Conservation (phyloP, 192 early-diverging fungal genomes). For the Chytriomyces sp. region DNA sequence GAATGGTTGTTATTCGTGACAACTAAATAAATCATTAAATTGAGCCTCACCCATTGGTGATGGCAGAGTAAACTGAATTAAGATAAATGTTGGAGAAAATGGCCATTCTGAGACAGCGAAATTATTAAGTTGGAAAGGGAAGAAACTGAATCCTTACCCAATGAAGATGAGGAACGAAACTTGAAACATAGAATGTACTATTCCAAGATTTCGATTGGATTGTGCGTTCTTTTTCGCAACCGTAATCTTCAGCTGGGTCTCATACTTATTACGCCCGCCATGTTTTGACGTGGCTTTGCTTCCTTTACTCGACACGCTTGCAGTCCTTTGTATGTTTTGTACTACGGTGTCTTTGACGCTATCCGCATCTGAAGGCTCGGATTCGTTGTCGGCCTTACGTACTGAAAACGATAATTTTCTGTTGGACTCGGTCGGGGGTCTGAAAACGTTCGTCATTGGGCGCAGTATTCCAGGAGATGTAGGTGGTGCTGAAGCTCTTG, state of each 20-base stretch:
- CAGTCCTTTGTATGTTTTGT: no score
- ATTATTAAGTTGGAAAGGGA: no score
- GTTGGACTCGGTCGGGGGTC: no score
- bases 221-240: slow-evolving; percentile 4
- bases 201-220: not conserved
- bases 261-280: slow-evolving; percentile 20
- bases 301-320: no score
- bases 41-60: not conserved
- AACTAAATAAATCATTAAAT: not conserved
- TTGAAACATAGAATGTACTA: slow-evolving; percentile 12
- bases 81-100: not conserved
- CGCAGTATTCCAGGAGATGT: no score
- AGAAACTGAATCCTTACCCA: not conserved
- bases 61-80: not conserved
- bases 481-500: no score
- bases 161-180: not conserved
- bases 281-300: no score
- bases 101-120: not conserved
- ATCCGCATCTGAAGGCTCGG: no score
- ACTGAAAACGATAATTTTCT: no score
- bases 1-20: not conserved
- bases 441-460: no score
- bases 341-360: no score
- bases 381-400: no score
- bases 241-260: slow-evolving; percentile 5